Evolutionary conservation across 2,329 filamentous ascomycete genomes (phyloP), one percentile per base, ranked within the genome.

Genomic region (Claviceps quebecensis): DNA sequence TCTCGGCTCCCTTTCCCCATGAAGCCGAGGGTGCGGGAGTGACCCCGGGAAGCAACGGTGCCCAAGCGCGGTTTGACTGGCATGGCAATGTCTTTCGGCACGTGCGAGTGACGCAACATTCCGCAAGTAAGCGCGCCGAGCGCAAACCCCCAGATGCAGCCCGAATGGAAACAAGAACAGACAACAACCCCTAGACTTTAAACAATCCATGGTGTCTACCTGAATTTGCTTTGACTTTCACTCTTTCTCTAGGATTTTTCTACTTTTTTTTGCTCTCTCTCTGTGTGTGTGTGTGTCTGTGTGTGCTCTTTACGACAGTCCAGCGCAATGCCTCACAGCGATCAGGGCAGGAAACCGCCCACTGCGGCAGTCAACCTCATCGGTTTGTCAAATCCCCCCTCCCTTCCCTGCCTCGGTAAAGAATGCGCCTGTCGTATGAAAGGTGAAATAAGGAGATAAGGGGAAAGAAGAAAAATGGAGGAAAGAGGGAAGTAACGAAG

Each of bases 291-390:
- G 26, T 23, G n/a, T 34, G 3, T n/a, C 7, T 13, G 23, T n/a
- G 22, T 14, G 19, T 29, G 29, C 43, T 14, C 6, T 26, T 14
- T 19, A n/a, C 11, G 13, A 17, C 13, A 17, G 38, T 34, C 29
- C 13, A 45, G 43, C 54, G 57, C 55, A 55, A 70, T 70, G 67
- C 59, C 68, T 58, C 59, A 60, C 51, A 58, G 51, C 47, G 61
- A 63, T 50, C 62, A 59, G 52, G 66, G 75, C 71, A 91, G 86
- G 73, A 80, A 84, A 73, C 85, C 87, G 61, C 80, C 90, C 54
- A 89, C 89, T 52, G 86, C 83, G 56, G 90, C 90, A 45, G 90
- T 87, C 47, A 96, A 96, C 69, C 72, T 97, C 62, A 90, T 96
- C 62, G 88, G 88, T 93, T 75, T 61, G 77, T 63, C 29, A 4